Conservation (phyloP, 345 rosid species). For the Eucalyptus guilfoylei region DNA sequence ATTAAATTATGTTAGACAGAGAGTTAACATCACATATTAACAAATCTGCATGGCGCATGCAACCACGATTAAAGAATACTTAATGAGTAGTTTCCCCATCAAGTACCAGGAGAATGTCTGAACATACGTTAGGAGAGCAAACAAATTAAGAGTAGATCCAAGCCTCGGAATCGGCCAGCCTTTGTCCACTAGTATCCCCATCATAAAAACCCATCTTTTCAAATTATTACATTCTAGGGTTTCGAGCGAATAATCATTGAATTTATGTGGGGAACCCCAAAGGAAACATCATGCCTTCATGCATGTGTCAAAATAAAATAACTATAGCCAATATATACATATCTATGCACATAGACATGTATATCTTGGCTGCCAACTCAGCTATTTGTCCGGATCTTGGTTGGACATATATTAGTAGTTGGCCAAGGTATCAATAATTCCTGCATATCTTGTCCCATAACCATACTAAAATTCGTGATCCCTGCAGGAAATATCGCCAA, state of each 20-base stretch:
- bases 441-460: background rate
- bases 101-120: background rate
- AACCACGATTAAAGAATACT: background rate
- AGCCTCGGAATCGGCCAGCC: background rate
- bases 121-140: background rate
- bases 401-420: background rate
- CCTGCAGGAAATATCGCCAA: background rate
- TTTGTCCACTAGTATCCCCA: background rate
- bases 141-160: background rate
- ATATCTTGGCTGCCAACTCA: background rate
- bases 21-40: background rate
- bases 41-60: background rate
- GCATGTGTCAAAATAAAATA: background rate
- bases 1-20: background rate
- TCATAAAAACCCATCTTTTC: background rate
- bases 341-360: background rate
- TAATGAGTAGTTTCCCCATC: background rate
- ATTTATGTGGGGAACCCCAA: background rate
- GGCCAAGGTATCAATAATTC: background rate
- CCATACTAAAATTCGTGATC: background rate
- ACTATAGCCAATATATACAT: background rate
- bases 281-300: background rate
- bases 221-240: background rate
- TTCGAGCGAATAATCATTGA: background rate
- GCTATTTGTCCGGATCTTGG: background rate